Evolutionary conservation across 2,329 filamentous ascomycete species (phyloP), one percentile per base, ranked within the genome.

Genomic region (Botryosphaeria dothidea): DNA sequence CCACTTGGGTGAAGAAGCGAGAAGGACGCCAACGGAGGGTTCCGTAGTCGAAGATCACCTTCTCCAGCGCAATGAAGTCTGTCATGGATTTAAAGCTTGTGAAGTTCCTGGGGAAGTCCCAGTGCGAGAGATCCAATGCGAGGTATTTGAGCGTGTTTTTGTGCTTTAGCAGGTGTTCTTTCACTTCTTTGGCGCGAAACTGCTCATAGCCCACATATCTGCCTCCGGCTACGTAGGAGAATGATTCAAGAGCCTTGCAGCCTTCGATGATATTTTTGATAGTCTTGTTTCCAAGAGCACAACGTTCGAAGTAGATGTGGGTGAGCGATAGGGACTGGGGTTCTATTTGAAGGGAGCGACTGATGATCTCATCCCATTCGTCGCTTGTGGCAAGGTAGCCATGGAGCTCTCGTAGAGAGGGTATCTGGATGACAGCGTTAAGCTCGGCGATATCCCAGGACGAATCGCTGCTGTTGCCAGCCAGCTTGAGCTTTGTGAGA

Each of bases 11-110:
- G n/a, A 46, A 15, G 27, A 11, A 21, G 4, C 34, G 36, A 9
- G 19, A 36, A 4, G 49, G 38, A 11, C 45, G 52, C 62, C 62
- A 64, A 8, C 51, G 62, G 3, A 64, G 41, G 8, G 62, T 48
- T 6, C 62, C 62, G 31, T 64, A 58, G 51, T 64, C 62, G 27
- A 64, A 57, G 43, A 54, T 23, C 7, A 57, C n/a, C 17, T 48
- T 57, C 29, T 64, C 62, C 15, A 64, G 51, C 8, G 17, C 29
- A 2, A 29, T 41, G 43, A 64, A 64, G 17, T 58, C 51, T 7
- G 45, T 29, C 51, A 64, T 46, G 11, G 62, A 58, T 15, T 31
- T 34, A 21, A 64, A 57, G 27, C 36, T 64, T 17, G 21, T 31
- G 52, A 56, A 58, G 19, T 49, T 34, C 21, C 43, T 29, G 21